Conservation (phyloP, 306 rosid species). For the Citrullus colocynthis region DNA sequence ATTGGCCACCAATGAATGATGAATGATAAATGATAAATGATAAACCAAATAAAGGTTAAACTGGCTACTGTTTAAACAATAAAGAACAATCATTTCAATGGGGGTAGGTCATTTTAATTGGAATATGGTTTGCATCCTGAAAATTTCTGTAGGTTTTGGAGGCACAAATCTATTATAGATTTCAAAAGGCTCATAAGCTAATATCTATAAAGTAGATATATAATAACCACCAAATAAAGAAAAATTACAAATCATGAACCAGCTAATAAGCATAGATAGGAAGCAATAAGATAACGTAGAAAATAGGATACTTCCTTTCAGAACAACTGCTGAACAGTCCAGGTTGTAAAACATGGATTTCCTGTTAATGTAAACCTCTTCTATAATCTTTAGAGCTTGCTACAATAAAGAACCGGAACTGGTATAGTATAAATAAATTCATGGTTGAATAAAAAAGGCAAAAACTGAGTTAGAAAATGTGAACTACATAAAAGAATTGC, state of each 20-base stretch:
- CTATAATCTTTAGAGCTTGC: constrained; percentile 22
- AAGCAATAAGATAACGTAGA: background rate
- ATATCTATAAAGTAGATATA: background rate
- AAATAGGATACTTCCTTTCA: constrained; percentile 51
- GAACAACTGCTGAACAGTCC: constrained; percentile 37
- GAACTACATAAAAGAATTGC: background rate
- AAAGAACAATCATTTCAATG: background rate
- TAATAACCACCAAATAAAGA: background rate
- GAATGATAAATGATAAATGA: background rate
- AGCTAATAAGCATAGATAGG: background rate
- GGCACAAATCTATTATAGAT: background rate
- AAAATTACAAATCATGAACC: background rate
- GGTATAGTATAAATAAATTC: constrained; percentile 15
- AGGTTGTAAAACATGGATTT: constrained; percentile 39
- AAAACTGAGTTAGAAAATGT: background rate
- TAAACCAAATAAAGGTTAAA: background rate
- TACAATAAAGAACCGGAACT: constrained; percentile 36
- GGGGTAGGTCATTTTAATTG: background rate
- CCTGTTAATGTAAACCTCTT: constrained; percentile 41
- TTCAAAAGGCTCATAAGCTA: background rate
- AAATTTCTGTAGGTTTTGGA: background rate
- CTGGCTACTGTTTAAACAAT: background rate
- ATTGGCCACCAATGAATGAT: background rate
- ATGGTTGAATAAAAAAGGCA: background rate
- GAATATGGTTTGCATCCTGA: background rate